Evolutionary conservation across 805 yeast genomes (phyloP), one percentile per base, ranked within the genome.

Genomic region (Candida silvatica): DNA sequence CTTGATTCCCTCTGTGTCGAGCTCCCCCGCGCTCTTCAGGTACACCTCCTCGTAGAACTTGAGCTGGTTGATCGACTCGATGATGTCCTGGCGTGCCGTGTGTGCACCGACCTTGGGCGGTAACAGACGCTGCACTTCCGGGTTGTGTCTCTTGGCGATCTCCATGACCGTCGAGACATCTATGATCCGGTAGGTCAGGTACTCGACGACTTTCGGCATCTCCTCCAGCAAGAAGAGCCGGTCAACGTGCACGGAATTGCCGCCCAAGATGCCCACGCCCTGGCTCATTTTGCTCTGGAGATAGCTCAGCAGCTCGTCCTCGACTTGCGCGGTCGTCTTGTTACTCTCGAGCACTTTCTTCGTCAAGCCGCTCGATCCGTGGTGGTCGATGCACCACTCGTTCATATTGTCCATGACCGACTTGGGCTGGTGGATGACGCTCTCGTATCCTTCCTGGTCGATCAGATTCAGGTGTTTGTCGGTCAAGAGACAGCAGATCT

Each of bases 221-320:
- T 90, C 95, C 35, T 73, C 67, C 52, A 75, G 62, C 80, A 92
- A 70, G 58, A 90, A 92, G 34, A 81, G 67, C 39, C 86, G 71
- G 55, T 92, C 99, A 78, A 85, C 79, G 56, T 92, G 97, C 15
- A 92, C 78, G 0, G 95, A 72, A 47, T 90, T 92, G 2, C 99
- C 99, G 0, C 94, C 95, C 36, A 92, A 58, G 0, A 92, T 59
- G 2, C 87, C 97, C 15, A 63, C 59, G 2, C 74, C 63, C 8
- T 63, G 61, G 3, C 73, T 71, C 7, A 83, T 66, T 45, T 66
- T 72, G 43, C 62, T 62, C 44, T 66, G 52, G 34, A 92, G 59
- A 49, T 85, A 90, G 5, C 49, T 64, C 34, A 78, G 53, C 34
- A 92, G 58, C 43, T 82, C 90, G 0, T 47, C 38, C 44, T 86